These are phyloP conservation scores for Asterionellopsis glacialis DNA, from an alignment of 108 stramenopile species.

Conservation along the genomic window DNA sequence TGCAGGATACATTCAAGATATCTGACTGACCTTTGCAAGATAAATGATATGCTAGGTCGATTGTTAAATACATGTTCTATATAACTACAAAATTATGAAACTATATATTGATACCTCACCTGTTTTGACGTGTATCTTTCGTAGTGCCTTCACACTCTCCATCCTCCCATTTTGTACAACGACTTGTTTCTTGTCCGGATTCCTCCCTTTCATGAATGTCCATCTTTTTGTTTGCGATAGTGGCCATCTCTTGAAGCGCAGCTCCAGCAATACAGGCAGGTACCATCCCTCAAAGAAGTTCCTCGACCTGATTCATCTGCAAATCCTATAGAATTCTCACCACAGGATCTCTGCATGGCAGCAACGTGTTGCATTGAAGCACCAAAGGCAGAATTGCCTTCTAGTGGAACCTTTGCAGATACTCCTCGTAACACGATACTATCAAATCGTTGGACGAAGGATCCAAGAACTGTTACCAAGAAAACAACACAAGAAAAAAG, in stretches of 20 bases:
- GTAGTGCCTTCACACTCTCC: slow-evolving; percentile 81
- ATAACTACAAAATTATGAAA: no score
- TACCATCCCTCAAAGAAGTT: slow-evolving; percentile 86
- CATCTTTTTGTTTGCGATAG: slow-evolving; percentile 37
- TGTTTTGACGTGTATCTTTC: no score
- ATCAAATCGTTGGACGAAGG: slow-evolving; percentile 74
- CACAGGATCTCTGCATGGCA: slow-evolving; percentile 77
- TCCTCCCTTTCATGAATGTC: slow-evolving; percentile 10
- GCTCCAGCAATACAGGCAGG: slow-evolving; percentile 82
- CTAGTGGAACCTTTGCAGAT: slow-evolving; percentile 86
- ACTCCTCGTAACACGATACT: slow-evolving; percentile 87
- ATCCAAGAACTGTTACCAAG: slow-evolving; percentile 14
- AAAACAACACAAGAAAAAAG: no score
- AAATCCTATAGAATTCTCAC: slow-evolving; percentile 76
- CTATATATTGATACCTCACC: no score
- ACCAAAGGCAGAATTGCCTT: slow-evolving; percentile 91
- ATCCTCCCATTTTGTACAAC: slow-evolving; percentile 81
- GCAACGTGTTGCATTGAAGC: slow-evolving; percentile 94
- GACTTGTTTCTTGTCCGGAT: slow-evolving; percentile 28
- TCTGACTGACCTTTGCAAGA: no score
- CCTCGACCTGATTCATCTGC: slow-evolving; percentile 96
- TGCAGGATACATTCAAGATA: no score
- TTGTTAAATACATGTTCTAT: no score
- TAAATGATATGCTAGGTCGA: no score
- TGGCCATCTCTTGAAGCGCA: slow-evolving; percentile 74